These are phyloP conservation scores for Podaxis pistillaris DNA, from an alignment of 768 basidiomycete species.

Conservation along the genomic window DNA sequence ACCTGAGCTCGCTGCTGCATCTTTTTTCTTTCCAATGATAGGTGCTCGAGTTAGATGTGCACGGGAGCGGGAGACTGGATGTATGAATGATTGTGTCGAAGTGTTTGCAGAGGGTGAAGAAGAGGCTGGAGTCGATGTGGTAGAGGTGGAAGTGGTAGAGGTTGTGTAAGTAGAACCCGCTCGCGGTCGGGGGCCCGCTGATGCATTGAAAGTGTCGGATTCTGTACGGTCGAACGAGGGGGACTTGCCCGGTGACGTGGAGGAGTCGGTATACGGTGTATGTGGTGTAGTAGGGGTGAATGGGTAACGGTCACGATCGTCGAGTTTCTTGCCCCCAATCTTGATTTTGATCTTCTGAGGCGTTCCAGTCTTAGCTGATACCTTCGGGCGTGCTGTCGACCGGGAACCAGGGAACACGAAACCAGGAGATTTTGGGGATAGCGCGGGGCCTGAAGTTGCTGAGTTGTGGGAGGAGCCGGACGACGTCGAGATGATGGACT, in stretches of 20 bases:
- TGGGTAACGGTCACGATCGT: not conserved
- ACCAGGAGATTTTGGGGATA: constrained; percentile 9
- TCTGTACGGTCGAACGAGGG: not conserved
- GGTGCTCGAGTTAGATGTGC: constrained; percentile 13
- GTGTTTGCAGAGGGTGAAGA: not conserved
- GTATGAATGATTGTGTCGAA: constrained; percentile 13
- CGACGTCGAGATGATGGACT: not conserved
- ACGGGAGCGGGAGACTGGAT: constrained; percentile 20
- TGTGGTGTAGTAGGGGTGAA: not conserved
- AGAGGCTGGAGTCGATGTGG: not conserved
- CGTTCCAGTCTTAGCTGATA: constrained; percentile 18
- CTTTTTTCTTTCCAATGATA: constrained; percentile 1
- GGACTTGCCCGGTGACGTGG: not conserved
- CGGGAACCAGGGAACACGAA: constrained; percentile 29
- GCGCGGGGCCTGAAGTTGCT: constrained; percentile 2
- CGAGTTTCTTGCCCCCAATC: not conserved
- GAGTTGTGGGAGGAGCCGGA: constrained; percentile 11
- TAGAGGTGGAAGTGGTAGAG: not conserved
- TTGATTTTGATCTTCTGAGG: constrained; percentile 14
- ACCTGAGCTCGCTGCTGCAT: not conserved
- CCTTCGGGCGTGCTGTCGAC: constrained; percentile 25
- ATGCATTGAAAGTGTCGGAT: not conserved
- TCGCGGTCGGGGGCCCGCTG: not conserved
- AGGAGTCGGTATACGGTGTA: not conserved
- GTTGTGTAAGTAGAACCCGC: not conserved